Evolutionary conservation across 371 early-diverging fungal species (phyloP).

Genomic region (Chytridiales sp.): DNA sequence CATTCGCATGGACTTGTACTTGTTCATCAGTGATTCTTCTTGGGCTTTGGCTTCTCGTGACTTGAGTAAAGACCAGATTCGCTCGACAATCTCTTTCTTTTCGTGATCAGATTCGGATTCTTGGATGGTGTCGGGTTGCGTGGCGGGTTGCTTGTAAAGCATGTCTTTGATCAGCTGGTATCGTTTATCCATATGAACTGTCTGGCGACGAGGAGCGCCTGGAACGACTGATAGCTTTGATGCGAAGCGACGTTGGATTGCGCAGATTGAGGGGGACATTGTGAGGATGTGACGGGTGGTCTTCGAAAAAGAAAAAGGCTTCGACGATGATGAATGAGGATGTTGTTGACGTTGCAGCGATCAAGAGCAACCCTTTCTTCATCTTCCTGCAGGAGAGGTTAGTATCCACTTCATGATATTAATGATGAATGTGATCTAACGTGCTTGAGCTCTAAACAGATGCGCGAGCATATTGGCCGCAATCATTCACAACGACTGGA

Average conservation of each 20-base stretch:
- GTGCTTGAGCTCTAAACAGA: constrained; percentile 1
- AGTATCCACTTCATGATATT: background rate
- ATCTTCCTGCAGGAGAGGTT: constrained; percentile 1
- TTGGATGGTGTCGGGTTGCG: background rate
- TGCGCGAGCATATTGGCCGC: constrained; percentile 5
- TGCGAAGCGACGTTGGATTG: too few relatives aligned
- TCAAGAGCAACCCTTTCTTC: constrained; percentile 11
- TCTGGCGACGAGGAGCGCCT: too few relatives aligned
- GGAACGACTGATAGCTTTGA: too few relatives aligned
- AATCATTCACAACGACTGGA: constrained; percentile 4
- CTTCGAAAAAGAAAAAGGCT: too few relatives aligned
- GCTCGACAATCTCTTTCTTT: too few relatives aligned
- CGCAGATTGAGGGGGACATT: too few relatives aligned
- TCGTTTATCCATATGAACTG: too few relatives aligned
- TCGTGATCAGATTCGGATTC: background rate
- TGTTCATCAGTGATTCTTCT: constrained; percentile 25
- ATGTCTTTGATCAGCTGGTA: too few relatives aligned
- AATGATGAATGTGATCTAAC: background rate
- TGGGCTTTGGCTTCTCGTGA: constrained; percentile 29
- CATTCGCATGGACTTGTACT: constrained; percentile 38
- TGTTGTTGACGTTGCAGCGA: too few relatives aligned
- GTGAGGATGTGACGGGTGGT: too few relatives aligned
- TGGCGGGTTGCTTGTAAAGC: constrained; percentile 24
- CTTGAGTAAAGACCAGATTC: constrained; percentile 33
- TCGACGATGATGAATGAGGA: too few relatives aligned